Evolutionary conservation across 2,329 filamentous ascomycete species (phyloP), one percentile per base, ranked within the genome.

Genomic region (Aspergillus sojae): DNA sequence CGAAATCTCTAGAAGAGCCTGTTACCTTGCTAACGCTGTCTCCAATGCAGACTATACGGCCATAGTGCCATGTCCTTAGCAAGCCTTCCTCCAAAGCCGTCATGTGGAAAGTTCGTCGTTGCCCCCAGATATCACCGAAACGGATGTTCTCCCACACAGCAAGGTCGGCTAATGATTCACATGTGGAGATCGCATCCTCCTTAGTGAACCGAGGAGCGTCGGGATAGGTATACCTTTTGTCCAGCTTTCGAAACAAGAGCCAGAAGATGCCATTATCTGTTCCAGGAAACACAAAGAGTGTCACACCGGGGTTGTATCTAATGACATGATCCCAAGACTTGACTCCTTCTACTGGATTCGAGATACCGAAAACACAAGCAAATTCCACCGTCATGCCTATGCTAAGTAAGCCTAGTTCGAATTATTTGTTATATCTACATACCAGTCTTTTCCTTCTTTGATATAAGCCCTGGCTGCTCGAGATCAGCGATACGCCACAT

Each of bases 331-430:
- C 68, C 23, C 69, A 66, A 0, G 45, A 45, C 36, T 62, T 32
- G 5, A 71, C 58, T 4, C 66, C 67, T 12, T 52, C n/a, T 5
- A 69, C 61, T 6, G 53, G 32, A 1, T 45, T 63, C 0, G 73
- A 74, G 14, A 77, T 73, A 5, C 75, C 75, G 30, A 75, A 74
- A 12, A 78, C 59, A 57, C 72, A 74, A 16, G 67, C 65, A 48
- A 72, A 79, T 48, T 74, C 69, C 7, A 71, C 67, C 12, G 52
- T 67, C 64, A 69, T 63, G 34, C 39, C 67, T 69, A 23, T n/a
- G 10, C 19, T 32, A 16, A 6, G 56, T 52, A 60, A 60, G 52
- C 10, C 5, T 1, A 28, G 16, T 10, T 52, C 9, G 3, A 30
- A 26, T 7, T 5, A n/a, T 5, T 36, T 14, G 3, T 6, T 2